Base-by-base conservation (phyloP, 495 filamentous ascomycete species). In the Hypoxylon trugodes region DNA sequence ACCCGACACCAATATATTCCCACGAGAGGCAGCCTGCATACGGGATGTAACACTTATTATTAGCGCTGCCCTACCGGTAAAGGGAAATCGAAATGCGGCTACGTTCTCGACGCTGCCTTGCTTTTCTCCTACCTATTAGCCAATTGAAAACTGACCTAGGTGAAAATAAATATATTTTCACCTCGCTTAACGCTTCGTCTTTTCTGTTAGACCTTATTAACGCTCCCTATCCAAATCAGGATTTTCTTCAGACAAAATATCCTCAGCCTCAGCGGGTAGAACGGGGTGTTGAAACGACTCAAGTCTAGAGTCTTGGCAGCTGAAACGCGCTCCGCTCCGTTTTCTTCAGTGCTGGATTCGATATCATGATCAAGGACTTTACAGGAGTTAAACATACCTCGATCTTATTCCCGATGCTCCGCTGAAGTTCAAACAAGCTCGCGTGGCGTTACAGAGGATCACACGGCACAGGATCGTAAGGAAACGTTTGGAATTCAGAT, bases 241-340 rank as follows among this genome's bases (percentile, higher is more conserved):
- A 19, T 16, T 35, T 25, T 21, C n/a, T 21, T 47, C 26, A 4
- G 33, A 33, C 15, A 33, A 33, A 18, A 48, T 48, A 25, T 48
- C 59, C 36, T 60, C 45, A 60, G 56, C 55, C 43, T 49, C 56
- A 32, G 21, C 54, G 42, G n/a, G n/a, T n/a, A n/a, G n/a, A n/a
- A n/a, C n/a, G n/a, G 22, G 26, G 25, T 25, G 30, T 66, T 60
- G 62, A 66, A 66, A 66, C 62, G 30, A 18, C 35, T 10, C 25
- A 46, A 50, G 63, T 66, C 56, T 56, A 64, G 55, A 62, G 19
- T 61, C 68, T 70, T 70, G 68, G 68, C 68, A 61, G 42, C 50
- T 70, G 68, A 68, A 68, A 64, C 64, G 18, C 33, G 24, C 32
- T 8, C 8, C 46, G 6, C 19, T 9, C 12, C 40, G 15, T 12